phyloP scores from a whole-genome alignment of 306 rosid species.

The Casuarina cunninghamiana region DNA sequence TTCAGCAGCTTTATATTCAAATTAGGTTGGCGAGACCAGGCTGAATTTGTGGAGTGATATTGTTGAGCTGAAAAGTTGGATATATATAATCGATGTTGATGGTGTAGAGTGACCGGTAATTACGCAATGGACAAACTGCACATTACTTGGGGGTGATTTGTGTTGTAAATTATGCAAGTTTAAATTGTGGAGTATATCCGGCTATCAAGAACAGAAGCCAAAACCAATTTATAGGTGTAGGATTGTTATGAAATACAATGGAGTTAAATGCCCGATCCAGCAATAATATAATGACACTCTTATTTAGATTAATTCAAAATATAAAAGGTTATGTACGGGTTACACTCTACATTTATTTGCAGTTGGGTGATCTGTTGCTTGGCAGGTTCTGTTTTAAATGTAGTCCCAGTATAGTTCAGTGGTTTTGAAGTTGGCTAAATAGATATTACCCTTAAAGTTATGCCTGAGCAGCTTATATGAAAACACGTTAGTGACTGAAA shows the following conservation, averaged over 20 bases:
- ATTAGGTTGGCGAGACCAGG: not conserved
- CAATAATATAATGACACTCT: not conserved
- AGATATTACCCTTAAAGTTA: not conserved
- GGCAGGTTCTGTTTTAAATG: not conserved
- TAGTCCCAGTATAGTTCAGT: not conserved
- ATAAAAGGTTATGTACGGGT: not conserved
- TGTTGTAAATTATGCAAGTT: not conserved
- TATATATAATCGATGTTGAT: not conserved
- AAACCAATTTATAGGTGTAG: not conserved
- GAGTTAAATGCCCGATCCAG: not conserved
- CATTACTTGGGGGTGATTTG: not conserved
- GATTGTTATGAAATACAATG: not conserved
- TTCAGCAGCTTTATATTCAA: not conserved
- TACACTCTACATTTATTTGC: not conserved
- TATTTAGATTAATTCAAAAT: not conserved
- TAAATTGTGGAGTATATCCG: not conserved
- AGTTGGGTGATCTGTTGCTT: not conserved
- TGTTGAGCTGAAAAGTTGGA: conserved; percentile 2
- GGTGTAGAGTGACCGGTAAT: not conserved
- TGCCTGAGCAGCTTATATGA: not conserved
- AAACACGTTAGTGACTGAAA: not conserved
- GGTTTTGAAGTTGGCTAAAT: not conserved
- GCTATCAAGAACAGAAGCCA: not conserved
- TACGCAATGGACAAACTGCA: not conserved
- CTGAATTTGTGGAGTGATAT: not conserved